Evolutionary conservation across 1,284 basidiomycete species (phyloP).

Genomic region (Hymenochaete sp.): DNA sequence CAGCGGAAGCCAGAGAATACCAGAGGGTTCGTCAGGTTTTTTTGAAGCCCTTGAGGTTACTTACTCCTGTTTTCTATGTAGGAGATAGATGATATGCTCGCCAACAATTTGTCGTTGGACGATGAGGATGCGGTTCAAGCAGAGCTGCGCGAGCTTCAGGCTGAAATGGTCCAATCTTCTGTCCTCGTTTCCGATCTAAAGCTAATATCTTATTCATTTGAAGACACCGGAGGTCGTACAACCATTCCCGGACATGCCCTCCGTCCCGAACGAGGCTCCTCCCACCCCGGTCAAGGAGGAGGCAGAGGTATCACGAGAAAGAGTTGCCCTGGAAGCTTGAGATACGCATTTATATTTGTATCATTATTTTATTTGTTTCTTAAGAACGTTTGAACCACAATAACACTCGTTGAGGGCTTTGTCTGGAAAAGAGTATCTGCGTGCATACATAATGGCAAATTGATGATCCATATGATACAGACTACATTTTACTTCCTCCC

Average conservation of each 20-base stretch:
- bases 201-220: not conserved
- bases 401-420: no score
- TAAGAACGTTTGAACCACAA: no score
- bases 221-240: conserved; percentile 16
- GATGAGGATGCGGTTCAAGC: conserved; percentile 91
- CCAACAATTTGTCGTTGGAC: conserved; percentile 73
- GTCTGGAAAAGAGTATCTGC: no score
- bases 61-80: conserved; percentile 25
- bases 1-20: conserved; percentile 86
- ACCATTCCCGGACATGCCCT: conserved; percentile 30
- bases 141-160: conserved; percentile 67
- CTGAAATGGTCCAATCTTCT: conserved; percentile 32
- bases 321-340: conserved; percentile 39
- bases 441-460: no score
- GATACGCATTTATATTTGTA: no score
- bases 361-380: no score
- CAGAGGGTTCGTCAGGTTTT: conserved; percentile 55
- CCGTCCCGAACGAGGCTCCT: conserved; percentile 36
- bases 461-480: no score
- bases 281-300: conserved; percentile 22
- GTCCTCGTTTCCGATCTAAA: not conserved
- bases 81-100: conserved; percentile 89
- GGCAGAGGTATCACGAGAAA: conserved; percentile 27
- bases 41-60: not conserved
- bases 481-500: conserved; percentile 36